Base-by-base conservation (phyloP, 1,284 basidiomycete species). In the Inonotus hispidus region DNA sequence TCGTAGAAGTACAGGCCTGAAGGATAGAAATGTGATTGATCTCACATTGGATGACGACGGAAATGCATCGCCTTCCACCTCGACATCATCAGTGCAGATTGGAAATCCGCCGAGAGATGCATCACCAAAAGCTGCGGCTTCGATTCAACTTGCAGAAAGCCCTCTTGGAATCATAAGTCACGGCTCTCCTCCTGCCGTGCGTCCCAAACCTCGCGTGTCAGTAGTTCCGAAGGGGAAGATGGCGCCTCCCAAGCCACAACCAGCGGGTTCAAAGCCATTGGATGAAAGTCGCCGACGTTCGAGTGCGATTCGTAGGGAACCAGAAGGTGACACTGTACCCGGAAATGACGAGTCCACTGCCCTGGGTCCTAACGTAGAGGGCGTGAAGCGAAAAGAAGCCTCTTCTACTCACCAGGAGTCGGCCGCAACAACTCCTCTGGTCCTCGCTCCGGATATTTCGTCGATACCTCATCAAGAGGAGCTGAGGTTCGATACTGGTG, bases 121-220 rank as follows among this genome's bases (percentile, higher is more conserved):
- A 23, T 7, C 25, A 11, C 10, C 46, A 23, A 49, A 27, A 11
- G 23, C 4, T 27, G 5, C n/a, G 19, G 46, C 50, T 27, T 52
- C 50, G 19, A 16, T 27, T 6, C 50, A 32, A 27, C 25, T 6
- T 27, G 27, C 25, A 10, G 1, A 35, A 19, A 52, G 19, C 8
- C 11, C 19, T 14, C 14, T 16, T 19, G 50, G 32, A 1, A 23
- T 10, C 11, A 19, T 13, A n/a, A 25, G 13, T n/a, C 16, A 14
- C 4, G 16, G 32, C 3, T 58, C 56, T 25, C 56, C 56, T 19
- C 56, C 56, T 21, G 29, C 46, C 35, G 46, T 58, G 35, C 56
- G 56, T 4, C 45, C 32, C 13, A 47, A 47, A 19, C 43, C 45
- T 19, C 56, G 45, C 25, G 21, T 38, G 27, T 58, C 46, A 13